phyloP scores from a whole-genome alignment of 257 asterid genomes.

The Jasminum sambac region DNA sequence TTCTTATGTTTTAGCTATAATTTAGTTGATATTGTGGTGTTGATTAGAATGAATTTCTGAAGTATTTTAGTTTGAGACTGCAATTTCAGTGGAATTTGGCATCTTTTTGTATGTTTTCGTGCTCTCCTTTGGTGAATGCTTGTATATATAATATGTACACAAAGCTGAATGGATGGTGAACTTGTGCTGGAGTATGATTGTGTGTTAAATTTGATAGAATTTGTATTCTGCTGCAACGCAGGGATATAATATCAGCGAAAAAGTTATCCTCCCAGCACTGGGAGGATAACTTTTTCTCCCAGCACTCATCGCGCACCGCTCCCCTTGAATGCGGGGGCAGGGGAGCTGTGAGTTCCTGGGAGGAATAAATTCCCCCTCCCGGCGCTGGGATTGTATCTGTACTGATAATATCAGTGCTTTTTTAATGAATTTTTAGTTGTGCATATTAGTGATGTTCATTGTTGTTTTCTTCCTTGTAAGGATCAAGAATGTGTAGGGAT shows the following conservation, averaged over 20 bases:
- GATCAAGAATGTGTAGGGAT: background rate
- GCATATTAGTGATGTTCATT: too few species aligned
- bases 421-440: too few species aligned
- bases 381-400: too few species aligned
- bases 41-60: background rate
- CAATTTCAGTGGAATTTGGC: background rate
- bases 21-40: background rate
- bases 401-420: too few species aligned
- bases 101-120: background rate
- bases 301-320: too few species aligned
- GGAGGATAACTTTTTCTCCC: too few species aligned
- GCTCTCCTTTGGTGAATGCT: background rate
- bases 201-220: background rate
- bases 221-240: background rate
- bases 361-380: too few species aligned
- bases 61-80: background rate
- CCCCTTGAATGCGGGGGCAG: too few species aligned
- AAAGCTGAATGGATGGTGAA: background rate
- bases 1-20: background rate
- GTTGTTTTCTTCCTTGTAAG: background rate
- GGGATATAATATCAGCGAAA: background rate
- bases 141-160: background rate
- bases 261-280: too few species aligned
- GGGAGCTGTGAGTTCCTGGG: too few species aligned
- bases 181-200: background rate